Evolutionary conservation across 2,329 filamentous ascomycete species (phyloP).

Genomic region (Ophiocordyceps camponoti-saundersi): DNA sequence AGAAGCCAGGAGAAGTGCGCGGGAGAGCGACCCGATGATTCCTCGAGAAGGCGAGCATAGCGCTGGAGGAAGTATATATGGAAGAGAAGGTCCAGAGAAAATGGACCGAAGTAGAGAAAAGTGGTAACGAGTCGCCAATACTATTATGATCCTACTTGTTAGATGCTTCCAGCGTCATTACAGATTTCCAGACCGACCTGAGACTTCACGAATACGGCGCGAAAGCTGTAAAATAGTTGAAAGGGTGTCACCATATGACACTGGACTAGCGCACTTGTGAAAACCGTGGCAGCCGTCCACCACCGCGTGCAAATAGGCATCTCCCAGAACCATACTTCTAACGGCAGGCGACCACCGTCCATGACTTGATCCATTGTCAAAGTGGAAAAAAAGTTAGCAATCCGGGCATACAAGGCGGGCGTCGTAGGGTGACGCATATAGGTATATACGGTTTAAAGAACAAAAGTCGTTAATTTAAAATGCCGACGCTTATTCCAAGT

Average conservation of each 20-base stretch:
- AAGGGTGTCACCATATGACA: constrained; percentile 86
- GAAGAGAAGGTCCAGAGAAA: constrained; percentile 87
- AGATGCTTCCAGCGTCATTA: neutral
- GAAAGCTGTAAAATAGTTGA: constrained; percentile 93
- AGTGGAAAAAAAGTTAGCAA: too few relatives aligned
- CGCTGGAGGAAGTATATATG: constrained; percentile 97
- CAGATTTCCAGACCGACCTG: constrained; percentile 44
- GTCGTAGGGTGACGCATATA: too few relatives aligned
- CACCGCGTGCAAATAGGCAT: constrained; percentile 92
- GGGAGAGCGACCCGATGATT: constrained; percentile 78
- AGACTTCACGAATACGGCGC: constrained; percentile 76
- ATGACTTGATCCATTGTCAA: constrained; percentile 38
- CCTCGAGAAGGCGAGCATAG: constrained; percentile 87
- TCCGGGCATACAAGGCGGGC: too few relatives aligned
- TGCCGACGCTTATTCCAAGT: too few relatives aligned
- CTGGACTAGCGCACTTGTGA: constrained; percentile 79
- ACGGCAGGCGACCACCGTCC: constrained; percentile 50
- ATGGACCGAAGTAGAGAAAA: constrained; percentile 92
- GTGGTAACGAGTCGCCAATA: constrained; percentile 95
- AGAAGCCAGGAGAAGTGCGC: constrained; percentile 94
- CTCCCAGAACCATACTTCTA: constrained; percentile 98
- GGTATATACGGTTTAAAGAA: too few relatives aligned
- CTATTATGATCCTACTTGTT: constrained; percentile 24
- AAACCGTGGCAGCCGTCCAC: constrained; percentile 89
- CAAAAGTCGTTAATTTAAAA: too few relatives aligned